A percentile compares a stretch with the other conserved stretches of the same genome.
phyloP scores from a whole-genome alignment of 805 yeast genomes.

The Saturnispora diversa region DNA sequence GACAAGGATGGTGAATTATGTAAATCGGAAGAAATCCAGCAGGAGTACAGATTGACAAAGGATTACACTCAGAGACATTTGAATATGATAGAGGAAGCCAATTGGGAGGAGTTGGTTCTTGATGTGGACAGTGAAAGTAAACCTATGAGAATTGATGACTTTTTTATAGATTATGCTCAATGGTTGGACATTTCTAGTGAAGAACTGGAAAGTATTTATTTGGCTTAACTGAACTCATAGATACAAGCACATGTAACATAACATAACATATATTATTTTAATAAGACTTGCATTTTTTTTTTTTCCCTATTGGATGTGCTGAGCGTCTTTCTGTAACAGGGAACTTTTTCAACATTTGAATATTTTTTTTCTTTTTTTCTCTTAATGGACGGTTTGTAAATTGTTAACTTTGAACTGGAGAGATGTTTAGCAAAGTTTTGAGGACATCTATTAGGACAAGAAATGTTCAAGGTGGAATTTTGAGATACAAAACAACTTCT shows the following conservation, averaged over 20 bases:
- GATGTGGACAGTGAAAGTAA: slow-evolving; percentile 18
- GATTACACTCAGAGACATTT: slow-evolving; percentile 23
- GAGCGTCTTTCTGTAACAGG: background rate
- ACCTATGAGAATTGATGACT: slow-evolving; percentile 26
- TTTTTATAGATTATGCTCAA: slow-evolving; percentile 20
- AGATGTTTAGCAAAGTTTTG: background rate
- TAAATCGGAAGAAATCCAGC: slow-evolving; percentile 24
- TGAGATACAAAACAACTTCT: background rate
- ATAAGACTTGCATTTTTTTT: too few relatives aligned
- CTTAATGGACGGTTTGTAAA: background rate
- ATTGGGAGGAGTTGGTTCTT: slow-evolving; percentile 13
- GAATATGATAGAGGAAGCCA: slow-evolving; percentile 12
- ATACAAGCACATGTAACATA: background rate
- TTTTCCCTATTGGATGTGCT: background rate
- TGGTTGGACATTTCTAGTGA: slow-evolving; percentile 14
- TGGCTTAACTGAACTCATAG: background rate
- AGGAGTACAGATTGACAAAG: slow-evolving; percentile 28
- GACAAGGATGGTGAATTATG: slow-evolving; percentile 21
- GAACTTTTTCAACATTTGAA: too few relatives aligned
- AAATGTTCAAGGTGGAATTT: background rate
- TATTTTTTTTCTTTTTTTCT: background rate
- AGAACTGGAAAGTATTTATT: slow-evolving; percentile 9
- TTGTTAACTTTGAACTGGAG: background rate
- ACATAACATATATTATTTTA: too few relatives aligned
- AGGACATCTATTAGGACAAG: background rate